Evolutionary conservation across 768 basidiomycete species (phyloP).

Genomic region (Russula sp.): DNA sequence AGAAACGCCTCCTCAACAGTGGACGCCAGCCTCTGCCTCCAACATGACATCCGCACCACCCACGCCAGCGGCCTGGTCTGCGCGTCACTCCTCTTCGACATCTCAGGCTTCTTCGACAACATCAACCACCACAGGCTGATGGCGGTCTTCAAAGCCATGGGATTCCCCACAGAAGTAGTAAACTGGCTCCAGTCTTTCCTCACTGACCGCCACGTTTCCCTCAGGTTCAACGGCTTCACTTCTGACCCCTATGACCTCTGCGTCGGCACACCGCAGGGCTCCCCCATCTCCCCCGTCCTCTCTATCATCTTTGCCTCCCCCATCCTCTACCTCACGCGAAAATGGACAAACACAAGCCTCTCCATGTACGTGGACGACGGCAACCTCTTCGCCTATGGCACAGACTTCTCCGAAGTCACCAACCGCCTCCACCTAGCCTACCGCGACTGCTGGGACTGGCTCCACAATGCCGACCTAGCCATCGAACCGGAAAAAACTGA

Average conservation of each 20-base stretch:
- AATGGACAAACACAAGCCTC: neutral
- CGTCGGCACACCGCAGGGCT: neutral
- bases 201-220: neutral
- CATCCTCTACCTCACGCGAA: neutral
- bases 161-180: neutral
- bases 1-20: too few species aligned
- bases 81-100: too few species aligned
- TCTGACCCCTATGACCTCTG: neutral
- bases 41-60: too few species aligned
- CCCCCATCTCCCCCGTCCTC: neutral
- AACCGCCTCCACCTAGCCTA: too few species aligned
- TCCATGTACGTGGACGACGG: neutral
- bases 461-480: neutral
- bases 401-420: too few species aligned
- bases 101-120: too few species aligned
- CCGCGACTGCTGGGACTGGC: too few species aligned
- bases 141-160: too few species aligned
- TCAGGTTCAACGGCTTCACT: neutral
- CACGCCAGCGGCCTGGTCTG: too few species aligned
- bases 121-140: too few species aligned
- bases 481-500: neutral
- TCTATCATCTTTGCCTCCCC: neutral
- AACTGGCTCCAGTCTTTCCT: neutral
- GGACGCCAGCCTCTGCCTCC: too few species aligned
- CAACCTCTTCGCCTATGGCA: neutral